phyloP scores from a whole-genome alignment of 1,284 basidiomycete species.

The Microbotryum violaceum region DNA sequence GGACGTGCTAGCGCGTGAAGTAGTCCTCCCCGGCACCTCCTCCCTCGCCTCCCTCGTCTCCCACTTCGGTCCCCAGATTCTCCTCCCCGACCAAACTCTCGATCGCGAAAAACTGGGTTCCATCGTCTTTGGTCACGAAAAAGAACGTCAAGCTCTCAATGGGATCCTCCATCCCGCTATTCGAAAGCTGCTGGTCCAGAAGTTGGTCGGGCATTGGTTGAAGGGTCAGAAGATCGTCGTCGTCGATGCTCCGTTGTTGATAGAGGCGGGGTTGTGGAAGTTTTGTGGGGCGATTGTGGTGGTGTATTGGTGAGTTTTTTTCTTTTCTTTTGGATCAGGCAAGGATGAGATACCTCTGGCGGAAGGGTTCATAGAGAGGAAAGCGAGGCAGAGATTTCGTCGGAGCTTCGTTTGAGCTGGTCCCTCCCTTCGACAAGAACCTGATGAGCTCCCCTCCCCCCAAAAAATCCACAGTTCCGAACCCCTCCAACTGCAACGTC shows the following conservation, averaged over 20 bases:
- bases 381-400: too few species aligned
- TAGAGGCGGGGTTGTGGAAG: slow-evolving; percentile 81
- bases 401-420: too few species aligned
- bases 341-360: neutral
- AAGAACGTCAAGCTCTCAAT: slow-evolving; percentile 67
- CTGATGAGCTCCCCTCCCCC: too few species aligned
- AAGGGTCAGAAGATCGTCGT: slow-evolving; percentile 69
- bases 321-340: too few species aligned
- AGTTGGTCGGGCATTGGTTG: slow-evolving; percentile 65
- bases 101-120: slow-evolving; percentile 76
- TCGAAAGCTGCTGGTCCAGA: slow-evolving; percentile 48
- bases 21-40: slow-evolving; percentile 74
- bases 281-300: slow-evolving; percentile 77
- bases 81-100: slow-evolving; percentile 57
- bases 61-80: slow-evolving; percentile 68
- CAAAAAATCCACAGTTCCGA: slow-evolving; percentile 51
- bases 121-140: slow-evolving; percentile 73
- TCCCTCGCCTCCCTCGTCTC: slow-evolving; percentile 61
- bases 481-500: slow-evolving; percentile 68
- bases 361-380: too few species aligned
- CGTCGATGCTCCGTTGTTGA: slow-evolving; percentile 85
- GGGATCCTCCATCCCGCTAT: slow-evolving; percentile 86
- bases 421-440: neutral
- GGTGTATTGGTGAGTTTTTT: slow-evolving; percentile 69
- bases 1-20: slow-evolving; percentile 79